Percentiles rank a stretch among this genome's conserved stretches.
Evolutionary conservation across 495 filamentous ascomycete genomes (phyloP).

Genomic region (Penicillium samsonianum): DNA sequence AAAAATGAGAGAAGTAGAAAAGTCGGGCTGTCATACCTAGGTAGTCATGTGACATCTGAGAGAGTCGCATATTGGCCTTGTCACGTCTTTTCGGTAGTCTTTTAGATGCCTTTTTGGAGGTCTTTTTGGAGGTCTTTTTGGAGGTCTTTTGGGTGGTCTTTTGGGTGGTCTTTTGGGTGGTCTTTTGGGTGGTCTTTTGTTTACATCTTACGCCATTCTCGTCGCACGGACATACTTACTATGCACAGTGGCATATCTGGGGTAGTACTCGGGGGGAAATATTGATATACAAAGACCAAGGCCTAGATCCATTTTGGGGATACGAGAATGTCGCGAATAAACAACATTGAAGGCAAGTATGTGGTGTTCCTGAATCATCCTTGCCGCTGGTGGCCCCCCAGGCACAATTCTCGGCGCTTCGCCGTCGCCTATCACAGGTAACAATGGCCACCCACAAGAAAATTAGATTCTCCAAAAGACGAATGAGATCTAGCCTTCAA

Average conservation of each 20-base stretch:
- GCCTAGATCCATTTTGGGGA: neutral
- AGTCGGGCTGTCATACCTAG: too few species aligned
- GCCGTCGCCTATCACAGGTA: conserved; percentile 23
- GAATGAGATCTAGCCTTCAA: conserved; percentile 4
- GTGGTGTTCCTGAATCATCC: conserved; percentile 3
- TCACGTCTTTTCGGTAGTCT: too few species aligned
- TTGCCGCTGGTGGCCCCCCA: conserved; percentile 20
- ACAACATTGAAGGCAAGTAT: neutral
- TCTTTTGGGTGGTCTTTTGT: too few species aligned
- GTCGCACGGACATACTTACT: neutral
- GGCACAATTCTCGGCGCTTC: conserved; percentile 26
- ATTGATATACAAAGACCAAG: neutral
- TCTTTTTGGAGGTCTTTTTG: too few species aligned
- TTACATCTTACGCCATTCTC: neutral
- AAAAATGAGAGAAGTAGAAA: too few species aligned
- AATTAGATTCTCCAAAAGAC: neutral
- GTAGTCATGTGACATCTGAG: too few species aligned
- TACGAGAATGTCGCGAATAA: conserved; percentile 3
- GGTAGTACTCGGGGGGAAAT: conserved; percentile 5
- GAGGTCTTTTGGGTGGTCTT: too few species aligned
- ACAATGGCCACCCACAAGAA: neutral
- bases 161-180: too few species aligned
- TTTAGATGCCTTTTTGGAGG: too few species aligned
- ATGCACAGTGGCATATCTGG: neutral
- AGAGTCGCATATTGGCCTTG: too few species aligned